Evolutionary conservation across 1,139 yeast genomes (phyloP), one percentile per base, ranked within the genome.

Genomic region (Blastobotrys petasosporus): DNA sequence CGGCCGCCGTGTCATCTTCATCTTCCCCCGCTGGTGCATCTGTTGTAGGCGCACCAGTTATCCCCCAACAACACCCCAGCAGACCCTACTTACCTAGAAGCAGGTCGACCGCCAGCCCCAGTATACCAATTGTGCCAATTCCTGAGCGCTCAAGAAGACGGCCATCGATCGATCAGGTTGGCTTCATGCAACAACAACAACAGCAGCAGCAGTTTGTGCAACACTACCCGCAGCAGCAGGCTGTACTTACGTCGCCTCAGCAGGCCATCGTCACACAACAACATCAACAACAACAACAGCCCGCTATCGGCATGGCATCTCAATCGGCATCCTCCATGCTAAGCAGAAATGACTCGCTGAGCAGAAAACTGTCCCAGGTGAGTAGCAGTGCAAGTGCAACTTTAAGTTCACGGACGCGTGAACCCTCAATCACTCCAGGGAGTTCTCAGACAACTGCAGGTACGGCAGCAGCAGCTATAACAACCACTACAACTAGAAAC

Each of bases 341-440:
- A 4, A 20, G 25, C n/a, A 20, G 37, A 12, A 30, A 20, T 4
- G 20, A 29, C n/a, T 25, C 31, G 6, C 12, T 15, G 28, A 34
- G 7, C 38, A 41, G 31, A 25, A 31, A 31, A 8, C 33, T 25
- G 29, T 34, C 35, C 11, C 44, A 41, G 16, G 38, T 39, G n/a
- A 41, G 39, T 32, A 34, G 31, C 13, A 6, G 28, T 31, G 25
- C 38, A 13, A 33, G 25, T 8, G 33, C 15, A 13, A 31, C 15
- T 13, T n/a, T n/a, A 31, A 35, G 28, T 37, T 32, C n/a, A 35
- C 32, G 28, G 38, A 8, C 30, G 15, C 31, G 15, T 20, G 32
- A 20, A 17, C 25, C 32, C 7, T 20, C 34, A 9, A 32, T 16
- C 16, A 13, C 34, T 16, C 34, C 15, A 32, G 34, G 12, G 16